Base-by-base conservation (phyloP, 306 rosid species). In the Mimosa pudica region DNA sequence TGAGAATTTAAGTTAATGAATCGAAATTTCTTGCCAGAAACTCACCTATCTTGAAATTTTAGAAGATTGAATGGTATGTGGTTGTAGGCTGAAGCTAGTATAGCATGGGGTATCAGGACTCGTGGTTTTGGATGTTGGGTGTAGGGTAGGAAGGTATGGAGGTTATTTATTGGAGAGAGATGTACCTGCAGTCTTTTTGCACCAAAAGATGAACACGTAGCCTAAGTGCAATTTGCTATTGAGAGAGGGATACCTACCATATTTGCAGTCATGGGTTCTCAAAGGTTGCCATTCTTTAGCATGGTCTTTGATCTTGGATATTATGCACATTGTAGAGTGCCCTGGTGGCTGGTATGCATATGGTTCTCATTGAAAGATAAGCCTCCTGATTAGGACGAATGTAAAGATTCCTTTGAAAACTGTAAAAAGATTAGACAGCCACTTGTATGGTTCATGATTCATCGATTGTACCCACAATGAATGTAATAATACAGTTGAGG, bases 191-290 rank as follows among this genome's bases (percentile, higher is more conserved):
- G 92, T 92, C 95, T 95, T 41, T 90, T 91, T 74, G 98, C 98
- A 16, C 98, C 98, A 10, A 95, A 95, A 84, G 98, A 95, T n/a
- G 97, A 95, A 78, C 98, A 95, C 46, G 96, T 92, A 79, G 98
- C 98, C 46, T 98, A 91, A 80, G 97, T 95, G 63, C 98, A 95
- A 45, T 95, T 95, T 71, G 98, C 95, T 33, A 94, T 92, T 41
- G 98, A 94, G 84, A 86, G 98, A 72, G 98, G 98, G 13, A 92
- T 94, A 71, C 97, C 98, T 30, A 92, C 95, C 44, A 91, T 94
- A 57, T 94, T 97, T 36, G 97, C 97, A 11, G 98, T 94, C 82
- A 94, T 94, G 98, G 98, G 97, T 62, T 86, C 98, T 46, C 97
- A 92, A 52, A 87, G 98, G 81, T 81, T 95, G 38, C 95, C 93